These are phyloP conservation scores for Senna siamea DNA, from an alignment of 306 rosid genomes.

Conservation along the genomic window DNA sequence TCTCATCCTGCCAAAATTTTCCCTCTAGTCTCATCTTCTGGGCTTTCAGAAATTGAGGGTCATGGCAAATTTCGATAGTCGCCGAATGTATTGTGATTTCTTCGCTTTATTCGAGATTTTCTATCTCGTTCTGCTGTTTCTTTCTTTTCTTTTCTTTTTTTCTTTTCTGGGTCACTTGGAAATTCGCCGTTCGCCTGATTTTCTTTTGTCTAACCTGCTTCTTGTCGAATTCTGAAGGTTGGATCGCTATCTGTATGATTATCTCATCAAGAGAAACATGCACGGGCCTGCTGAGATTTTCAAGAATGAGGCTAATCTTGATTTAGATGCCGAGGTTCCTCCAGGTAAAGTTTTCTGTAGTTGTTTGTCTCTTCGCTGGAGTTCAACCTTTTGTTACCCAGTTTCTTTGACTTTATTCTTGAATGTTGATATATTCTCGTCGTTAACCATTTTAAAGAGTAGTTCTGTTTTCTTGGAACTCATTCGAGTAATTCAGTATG, in stretches of 20 bases:
- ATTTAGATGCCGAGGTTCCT: background rate
- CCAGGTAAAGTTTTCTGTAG: background rate
- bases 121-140: too few relatives aligned
- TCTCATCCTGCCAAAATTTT: background rate
- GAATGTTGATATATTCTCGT: background rate
- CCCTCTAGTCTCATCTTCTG: background rate
- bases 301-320: constrained; percentile 27
- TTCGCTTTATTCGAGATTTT: background rate
- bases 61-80: constrained; percentile 6
- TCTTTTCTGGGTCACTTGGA: background rate
- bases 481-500: too few relatives aligned
- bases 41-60: background rate
- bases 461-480: background rate
- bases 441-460: background rate
- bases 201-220: background rate
- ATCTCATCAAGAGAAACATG: constrained; percentile 36
- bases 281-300: constrained; percentile 36
- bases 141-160: background rate
- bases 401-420: too few relatives aligned
- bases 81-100: background rate
- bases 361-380: background rate
- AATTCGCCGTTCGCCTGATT: background rate
- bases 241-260: constrained; percentile 37
- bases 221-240: constrained; percentile 26
- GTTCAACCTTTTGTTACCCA: background rate